Percentiles rank a stretch among this genome's conserved stretches.
Evolutionary conservation across 306 rosid species (phyloP).

Genomic region (Trifolium dubium): DNA sequence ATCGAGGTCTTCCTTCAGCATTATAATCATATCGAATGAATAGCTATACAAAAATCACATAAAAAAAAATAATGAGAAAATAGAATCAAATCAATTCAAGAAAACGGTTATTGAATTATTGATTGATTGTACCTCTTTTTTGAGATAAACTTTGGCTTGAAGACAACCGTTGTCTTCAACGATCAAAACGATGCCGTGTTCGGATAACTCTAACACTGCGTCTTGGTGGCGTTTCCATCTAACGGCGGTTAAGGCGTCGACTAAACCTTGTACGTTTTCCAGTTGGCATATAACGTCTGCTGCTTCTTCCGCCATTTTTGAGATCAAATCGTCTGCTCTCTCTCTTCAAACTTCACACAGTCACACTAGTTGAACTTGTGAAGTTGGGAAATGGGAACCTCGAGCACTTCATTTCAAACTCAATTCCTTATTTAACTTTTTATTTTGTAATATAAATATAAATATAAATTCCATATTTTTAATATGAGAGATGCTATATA

Average conservation of each 20-base stretch:
- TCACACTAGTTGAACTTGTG: not conserved
- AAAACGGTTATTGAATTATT: not conserved
- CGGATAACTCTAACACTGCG: conserved; percentile 80
- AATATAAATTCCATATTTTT: too few relatives aligned
- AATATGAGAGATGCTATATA: too few relatives aligned
- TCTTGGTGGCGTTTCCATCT: conserved; percentile 98
- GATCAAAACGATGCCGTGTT: conserved; percentile 85
- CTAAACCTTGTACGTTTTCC: conserved; percentile 89
- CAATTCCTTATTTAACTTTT: too few relatives aligned
- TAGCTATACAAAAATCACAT: conserved; percentile 45
- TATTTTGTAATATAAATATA: too few relatives aligned
- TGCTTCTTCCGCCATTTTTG: conserved; percentile 56
- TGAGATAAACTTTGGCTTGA: conserved; percentile 93
- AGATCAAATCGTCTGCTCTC: conserved; percentile 8
- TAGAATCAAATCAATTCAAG: not conserved
- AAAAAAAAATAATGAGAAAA: not conserved
- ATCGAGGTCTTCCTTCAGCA: conserved; percentile 79
- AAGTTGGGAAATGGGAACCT: too few relatives aligned
- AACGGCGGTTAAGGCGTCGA: conserved; percentile 81
- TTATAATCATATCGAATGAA: conserved; percentile 76
- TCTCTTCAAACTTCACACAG: not conserved
- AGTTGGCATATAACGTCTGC: conserved; percentile 78
- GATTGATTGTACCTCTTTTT: conserved; percentile 67
- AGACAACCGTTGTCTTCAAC: conserved; percentile 89
- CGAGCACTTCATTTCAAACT: too few relatives aligned